phyloP scores from a whole-genome alignment of 805 yeast genomes.

The Ogataea salicorniae region DNA sequence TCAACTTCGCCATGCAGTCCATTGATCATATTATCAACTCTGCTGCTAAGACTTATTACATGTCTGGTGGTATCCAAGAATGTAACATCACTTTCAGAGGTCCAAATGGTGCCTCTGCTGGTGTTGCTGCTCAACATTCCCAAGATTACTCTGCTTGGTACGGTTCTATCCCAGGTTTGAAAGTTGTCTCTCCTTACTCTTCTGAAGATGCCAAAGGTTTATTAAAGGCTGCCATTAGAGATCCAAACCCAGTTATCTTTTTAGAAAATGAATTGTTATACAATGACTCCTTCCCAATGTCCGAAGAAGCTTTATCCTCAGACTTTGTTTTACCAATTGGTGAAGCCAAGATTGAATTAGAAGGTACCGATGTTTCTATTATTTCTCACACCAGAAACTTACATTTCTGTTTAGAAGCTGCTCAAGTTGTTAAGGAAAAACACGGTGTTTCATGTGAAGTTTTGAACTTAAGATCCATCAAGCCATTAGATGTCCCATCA shows the following conservation, averaged over 20 bases:
- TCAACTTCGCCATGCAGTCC: slow-evolving; percentile 99
- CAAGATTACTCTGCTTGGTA: slow-evolving; percentile 98
- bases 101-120: slow-evolving; percentile 99
- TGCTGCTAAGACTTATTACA: slow-evolving; percentile 97
- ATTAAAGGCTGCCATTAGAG: slow-evolving; percentile 94
- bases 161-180: slow-evolving; percentile 96
- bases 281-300: slow-evolving; percentile 84
- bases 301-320: slow-evolving; percentile 82
- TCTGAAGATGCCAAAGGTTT: slow-evolving; percentile 96
- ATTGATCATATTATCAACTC: slow-evolving; percentile 98
- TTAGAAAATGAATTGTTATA: slow-evolving; percentile 94
- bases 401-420: slow-evolving; percentile 81
- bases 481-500: slow-evolving; percentile 89
- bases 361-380: slow-evolving; percentile 85
- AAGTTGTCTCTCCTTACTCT: slow-evolving; percentile 92
- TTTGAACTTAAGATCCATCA: slow-evolving; percentile 90
- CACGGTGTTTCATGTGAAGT: slow-evolving; percentile 90
- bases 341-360: slow-evolving; percentile 90
- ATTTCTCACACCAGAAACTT: slow-evolving; percentile 93
- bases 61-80: slow-evolving; percentile 99
- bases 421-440: slow-evolving; percentile 76
- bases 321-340: slow-evolving; percentile 93
- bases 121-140: slow-evolving; percentile 99
- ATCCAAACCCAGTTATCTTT: slow-evolving; percentile 95
- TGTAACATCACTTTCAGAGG: slow-evolving; percentile 98